These are phyloP conservation scores for Boletus semigastroideus DNA, from an alignment of 1,284 basidiomycete genomes.

Conservation along the genomic window DNA sequence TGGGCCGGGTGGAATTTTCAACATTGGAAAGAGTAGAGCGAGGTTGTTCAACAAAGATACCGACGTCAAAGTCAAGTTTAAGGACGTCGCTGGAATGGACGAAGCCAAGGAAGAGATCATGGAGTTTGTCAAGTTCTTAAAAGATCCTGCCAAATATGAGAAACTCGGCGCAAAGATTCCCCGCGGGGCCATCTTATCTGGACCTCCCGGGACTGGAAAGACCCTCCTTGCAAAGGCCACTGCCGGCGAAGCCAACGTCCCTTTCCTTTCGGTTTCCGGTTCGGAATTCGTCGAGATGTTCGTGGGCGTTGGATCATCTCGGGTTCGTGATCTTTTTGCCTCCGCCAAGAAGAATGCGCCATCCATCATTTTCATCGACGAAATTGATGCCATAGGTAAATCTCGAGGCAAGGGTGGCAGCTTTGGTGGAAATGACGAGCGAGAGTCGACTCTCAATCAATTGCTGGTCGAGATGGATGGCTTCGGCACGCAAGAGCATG, in stretches of 20 bases:
- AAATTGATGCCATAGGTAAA: slow-evolving; percentile 99
- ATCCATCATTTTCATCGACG: slow-evolving; percentile 97
- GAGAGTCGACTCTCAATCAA: slow-evolving; percentile 98
- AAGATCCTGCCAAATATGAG: slow-evolving; percentile 94
- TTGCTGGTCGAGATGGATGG: slow-evolving; percentile 99
- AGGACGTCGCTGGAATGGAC: slow-evolving; percentile 98
- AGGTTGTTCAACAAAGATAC: slow-evolving; percentile 98
- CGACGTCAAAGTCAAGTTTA: slow-evolving; percentile 91
- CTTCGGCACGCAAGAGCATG: slow-evolving; percentile 93
- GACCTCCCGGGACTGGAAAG: slow-evolving; percentile 98
- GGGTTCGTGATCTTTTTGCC: slow-evolving; percentile 96
- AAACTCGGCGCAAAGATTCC: slow-evolving; percentile 98
- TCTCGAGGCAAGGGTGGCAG: slow-evolving; percentile 85
- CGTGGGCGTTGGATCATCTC: slow-evolving; percentile 96
- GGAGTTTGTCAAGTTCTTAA: slow-evolving; percentile 99
- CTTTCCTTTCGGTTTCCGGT: slow-evolving; percentile 97
- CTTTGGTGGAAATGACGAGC: slow-evolving; percentile 96
- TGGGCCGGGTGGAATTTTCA: slow-evolving; percentile 90
- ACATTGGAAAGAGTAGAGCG: slow-evolving; percentile 94
- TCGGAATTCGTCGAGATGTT: slow-evolving; percentile 99
- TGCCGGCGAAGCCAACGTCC: slow-evolving; percentile 95
- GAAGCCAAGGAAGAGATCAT: slow-evolving; percentile 99
- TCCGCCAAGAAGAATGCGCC: slow-evolving; percentile 98
- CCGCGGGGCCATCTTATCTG: slow-evolving; percentile 95
- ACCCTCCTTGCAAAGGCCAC: slow-evolving; percentile 98